Evolutionary conservation across 2,329 filamentous ascomycete genomes (phyloP), one percentile per base, ranked within the genome.

Genomic region (Ceratocystis papillata): DNA sequence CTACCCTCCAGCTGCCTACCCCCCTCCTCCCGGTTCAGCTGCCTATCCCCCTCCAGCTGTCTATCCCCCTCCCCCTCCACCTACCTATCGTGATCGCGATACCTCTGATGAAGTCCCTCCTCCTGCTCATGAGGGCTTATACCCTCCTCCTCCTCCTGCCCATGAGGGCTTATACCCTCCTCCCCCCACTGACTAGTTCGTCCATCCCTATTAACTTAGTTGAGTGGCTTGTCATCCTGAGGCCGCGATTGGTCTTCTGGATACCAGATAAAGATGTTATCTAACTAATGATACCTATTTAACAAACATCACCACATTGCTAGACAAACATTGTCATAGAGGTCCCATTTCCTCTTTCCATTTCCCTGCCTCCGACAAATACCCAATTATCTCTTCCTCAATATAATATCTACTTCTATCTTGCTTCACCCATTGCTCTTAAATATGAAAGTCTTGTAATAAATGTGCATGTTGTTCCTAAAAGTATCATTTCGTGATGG

Each of bases 161-260:
- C 6, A 0, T 33, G 1, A 0, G 30, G 6, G 30, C 30, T 7
- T 33, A 0, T 33, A 33, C 30, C 30, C 30, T 30, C 6, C 30
- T 33, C 1, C 0, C 7, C 6, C 30, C 28, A 28, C 0, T 33
- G 30, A 33, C 30, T 1, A 33, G 0, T 0, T 7, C 1, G 3
- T 3, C 10, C 5, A 5, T 17, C 0, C 22, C 7, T n/a, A 12
- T 30, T 37, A 53, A 25, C 25, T 28, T 17, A 3, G 15, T 17
- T 17, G 20, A 5, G 55, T 17, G 2, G 5, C 5, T 59, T 37
- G 22, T 53, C 5, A 53, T n/a, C 33, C 15, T 22, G 28, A 30
- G 4, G 6, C 25, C 3, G 28, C 3, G 28, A 59, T 8, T 7
- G 10, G 7, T 59, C 53, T 59, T 59, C n/a, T n/a, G 53, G 15